Percentiles rank a stretch among this genome's conserved stretches.
These are phyloP conservation scores for Backusella tarrabulga DNA, from an alignment of 192 early-diverging fungal genomes.

Conservation along the genomic window DNA sequence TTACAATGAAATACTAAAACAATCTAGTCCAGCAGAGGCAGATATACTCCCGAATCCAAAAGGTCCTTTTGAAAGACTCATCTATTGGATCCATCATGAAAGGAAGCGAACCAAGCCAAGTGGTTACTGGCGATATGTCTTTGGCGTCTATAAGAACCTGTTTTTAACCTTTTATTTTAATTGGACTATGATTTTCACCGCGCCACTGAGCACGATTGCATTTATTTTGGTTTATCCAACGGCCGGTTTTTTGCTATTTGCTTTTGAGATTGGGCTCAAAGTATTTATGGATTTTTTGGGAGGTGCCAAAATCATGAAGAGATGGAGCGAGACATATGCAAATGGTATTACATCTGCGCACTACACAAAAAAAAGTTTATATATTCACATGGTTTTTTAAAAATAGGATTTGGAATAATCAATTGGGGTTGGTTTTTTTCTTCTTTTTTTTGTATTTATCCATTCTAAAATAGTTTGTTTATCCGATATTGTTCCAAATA, in stretches of 20 bases:
- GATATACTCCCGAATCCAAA: background rate
- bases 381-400: slow-evolving; percentile 1
- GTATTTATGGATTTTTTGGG: slow-evolving; percentile 33
- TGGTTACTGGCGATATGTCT: slow-evolving; percentile 1
- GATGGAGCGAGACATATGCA: slow-evolving; percentile 26
- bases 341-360: slow-evolving; percentile 7
- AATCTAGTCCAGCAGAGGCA: background rate
- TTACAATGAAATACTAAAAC: background rate
- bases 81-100: background rate
- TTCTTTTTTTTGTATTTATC: background rate
- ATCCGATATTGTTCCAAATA: background rate
- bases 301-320: slow-evolving; percentile 15
- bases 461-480: background rate
- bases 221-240: slow-evolving; percentile 32
- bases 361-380: background rate
- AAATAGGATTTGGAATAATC: slow-evolving; percentile 27
- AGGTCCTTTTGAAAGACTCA: background rate
- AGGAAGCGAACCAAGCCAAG: background rate
- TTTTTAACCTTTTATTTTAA: slow-evolving; percentile 39
- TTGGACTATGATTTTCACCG: slow-evolving; percentile 27
- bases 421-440: slow-evolving; percentile 40
- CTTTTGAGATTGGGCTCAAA: slow-evolving; percentile 32
- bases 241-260: slow-evolving; percentile 17
- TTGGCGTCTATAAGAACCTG: slow-evolving; percentile 24
- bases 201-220: slow-evolving; percentile 33